Conservation (phyloP, 805 yeast genomes). For the Yarrowia yakushimensis region DNA sequence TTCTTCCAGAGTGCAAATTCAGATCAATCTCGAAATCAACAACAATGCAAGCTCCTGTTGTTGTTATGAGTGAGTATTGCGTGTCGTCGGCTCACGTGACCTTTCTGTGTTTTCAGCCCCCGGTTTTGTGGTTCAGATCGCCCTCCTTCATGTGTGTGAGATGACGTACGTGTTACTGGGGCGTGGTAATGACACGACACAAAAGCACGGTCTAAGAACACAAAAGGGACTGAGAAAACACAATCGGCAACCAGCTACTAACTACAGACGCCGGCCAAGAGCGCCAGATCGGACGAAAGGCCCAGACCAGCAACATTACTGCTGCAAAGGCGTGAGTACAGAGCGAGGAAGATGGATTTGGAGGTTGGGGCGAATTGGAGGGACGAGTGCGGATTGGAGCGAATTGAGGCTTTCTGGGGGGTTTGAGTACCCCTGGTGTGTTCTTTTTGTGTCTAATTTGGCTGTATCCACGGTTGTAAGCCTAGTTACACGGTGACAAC, state of each 20-base stretch:
- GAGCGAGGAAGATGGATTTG: background rate
- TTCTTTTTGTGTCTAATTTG: no score
- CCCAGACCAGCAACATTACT: conserved; percentile 93
- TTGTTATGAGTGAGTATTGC: conserved; percentile 54
- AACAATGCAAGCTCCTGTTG: conserved; percentile 78
- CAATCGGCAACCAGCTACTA: background rate
- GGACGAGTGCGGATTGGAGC: no score
- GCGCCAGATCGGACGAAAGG: conserved; percentile 94
- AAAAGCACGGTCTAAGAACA: no score
- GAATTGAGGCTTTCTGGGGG: no score
- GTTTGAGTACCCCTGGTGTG: no score
- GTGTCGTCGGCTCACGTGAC: background rate
- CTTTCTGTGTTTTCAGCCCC: background rate
- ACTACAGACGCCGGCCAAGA: conserved; percentile 68
- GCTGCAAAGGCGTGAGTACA: conserved; percentile 83
- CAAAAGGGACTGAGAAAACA: background rate
- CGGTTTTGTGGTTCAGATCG: background rate
- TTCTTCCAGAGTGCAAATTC: background rate
- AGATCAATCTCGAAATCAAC: background rate
- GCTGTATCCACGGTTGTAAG: no score
- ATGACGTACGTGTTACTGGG: background rate
- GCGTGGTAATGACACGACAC: background rate
- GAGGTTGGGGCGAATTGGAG: background rate
- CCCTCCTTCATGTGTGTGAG: background rate
- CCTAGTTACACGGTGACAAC: no score